Base-by-base conservation (phyloP, 2,329 filamentous ascomycete species). In the Pseudogymnoascus sp. region DNA sequence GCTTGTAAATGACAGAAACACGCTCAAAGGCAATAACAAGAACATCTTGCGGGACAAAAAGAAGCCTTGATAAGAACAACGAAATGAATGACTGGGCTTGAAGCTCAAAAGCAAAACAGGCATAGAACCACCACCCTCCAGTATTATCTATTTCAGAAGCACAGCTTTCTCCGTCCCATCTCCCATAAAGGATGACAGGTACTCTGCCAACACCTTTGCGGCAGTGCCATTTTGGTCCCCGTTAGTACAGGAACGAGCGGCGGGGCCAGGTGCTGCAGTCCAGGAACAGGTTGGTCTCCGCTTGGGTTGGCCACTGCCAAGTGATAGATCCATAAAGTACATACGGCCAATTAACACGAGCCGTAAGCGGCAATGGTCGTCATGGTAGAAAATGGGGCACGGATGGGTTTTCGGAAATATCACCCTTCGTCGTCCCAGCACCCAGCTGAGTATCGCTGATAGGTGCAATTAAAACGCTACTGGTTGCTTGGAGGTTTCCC, bases 21-120 rank as follows among this genome's bases (percentile, higher is more conserved):
- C 45, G 45, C 45, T 52, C 45, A 52, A 52, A 30, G 45, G 45
- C 26, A 30, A 52, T 52, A 33, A 19, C 10, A n/a, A 33, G n/a
- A 30, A 26, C 45, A 52, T 52, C 45, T 52, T 52, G 45, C 15
- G 19, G 28, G 30, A 52, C 10, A 15, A 28, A 19, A 12, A 30
- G 33, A 30, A 12, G 45, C 45, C 26, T 26, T 52, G 26, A 52
- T 52, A 19, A 52, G 23, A 52, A 52, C 26, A 33, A 30, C 45
- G 13, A 12, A 52, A 52, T 52, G 26, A 52, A 30, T 52, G 45
- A 52, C 26, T 30, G 45, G 15, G 15, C 45, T 33, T 18, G 45
- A 52, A 19, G 45, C 45, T 52, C 5, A 52, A 52, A 30, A 33
- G 45, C 45, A 52, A 52, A 52, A 52, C 26, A 33, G 45, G 45